These are phyloP conservation scores for Drosera spatulata DNA, from an alignment of 179 eudicot species.

Conservation along the genomic window DNA sequence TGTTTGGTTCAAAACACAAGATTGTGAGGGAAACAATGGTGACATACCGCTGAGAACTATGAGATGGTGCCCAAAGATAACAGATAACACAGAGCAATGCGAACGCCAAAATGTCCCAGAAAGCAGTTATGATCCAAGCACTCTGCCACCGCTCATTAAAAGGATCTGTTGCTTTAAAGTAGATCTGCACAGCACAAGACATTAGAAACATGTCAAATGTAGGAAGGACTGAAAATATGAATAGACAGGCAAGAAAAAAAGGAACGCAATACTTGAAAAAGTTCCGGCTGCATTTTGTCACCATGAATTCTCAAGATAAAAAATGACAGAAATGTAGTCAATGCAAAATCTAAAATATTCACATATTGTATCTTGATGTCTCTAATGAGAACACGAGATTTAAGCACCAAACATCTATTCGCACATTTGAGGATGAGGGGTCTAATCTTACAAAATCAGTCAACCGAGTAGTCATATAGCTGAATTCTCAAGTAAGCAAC, in stretches of 20 bases:
- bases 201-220: not conserved
- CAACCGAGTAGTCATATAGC: no score
- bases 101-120: conserved; percentile 87
- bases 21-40: not conserved
- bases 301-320: not conserved
- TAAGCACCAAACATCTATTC: no score
- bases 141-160: conserved; percentile 94
- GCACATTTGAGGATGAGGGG: no score
- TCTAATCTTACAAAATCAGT: no score
- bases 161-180: conserved; percentile 95
- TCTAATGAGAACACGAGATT: no score
- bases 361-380: not conserved
- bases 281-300: no score
- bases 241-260: not conserved
- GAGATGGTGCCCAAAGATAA: conserved; percentile 97
- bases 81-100: conserved; percentile 72
- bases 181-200: conserved; percentile 41
- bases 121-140: conserved; percentile 94
- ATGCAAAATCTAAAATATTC: not conserved
- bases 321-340: not conserved
- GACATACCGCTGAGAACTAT: conserved; percentile 75
- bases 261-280: not conserved
- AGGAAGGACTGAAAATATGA: not conserved
- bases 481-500: no score
- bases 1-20: not conserved